Conservation (phyloP, 345 rosid genomes). For the Pugionium cornutum region DNA sequence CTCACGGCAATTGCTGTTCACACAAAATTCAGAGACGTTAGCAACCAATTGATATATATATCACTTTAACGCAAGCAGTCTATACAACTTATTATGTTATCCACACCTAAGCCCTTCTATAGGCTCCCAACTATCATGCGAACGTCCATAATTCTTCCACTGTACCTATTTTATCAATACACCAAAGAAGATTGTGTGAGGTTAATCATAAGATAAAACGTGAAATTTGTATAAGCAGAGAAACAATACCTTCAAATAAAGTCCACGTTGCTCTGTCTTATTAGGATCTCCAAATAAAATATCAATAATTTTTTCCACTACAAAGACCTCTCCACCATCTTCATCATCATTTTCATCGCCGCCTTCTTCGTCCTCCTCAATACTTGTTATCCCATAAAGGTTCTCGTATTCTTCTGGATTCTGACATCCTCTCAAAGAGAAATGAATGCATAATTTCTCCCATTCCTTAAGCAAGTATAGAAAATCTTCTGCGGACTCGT, state of each 20-base stretch:
- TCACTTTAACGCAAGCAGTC: constrained; percentile 2
- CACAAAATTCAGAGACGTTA: background rate
- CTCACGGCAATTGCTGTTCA: constrained; percentile 49
- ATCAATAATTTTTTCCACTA: constrained; percentile 50
- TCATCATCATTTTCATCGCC: constrained; percentile 35
- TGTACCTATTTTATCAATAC: constrained; percentile 29
- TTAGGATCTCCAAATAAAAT: constrained; percentile 61
- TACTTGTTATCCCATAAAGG: constrained; percentile 30
- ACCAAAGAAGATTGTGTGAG: background rate
- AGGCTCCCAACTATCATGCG: constrained; percentile 51
- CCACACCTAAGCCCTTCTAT: constrained; percentile 41
- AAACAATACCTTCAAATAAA: constrained; percentile 56
- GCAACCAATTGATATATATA: background rate
- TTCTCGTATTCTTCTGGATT: constrained; percentile 15
- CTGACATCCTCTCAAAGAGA: constrained; percentile 40
- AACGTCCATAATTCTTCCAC: constrained; percentile 43
- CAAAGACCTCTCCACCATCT: constrained; percentile 50
- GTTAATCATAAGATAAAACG: background rate
- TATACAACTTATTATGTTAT: background rate
- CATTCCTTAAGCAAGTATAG: constrained; percentile 30
- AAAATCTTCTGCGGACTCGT: constrained; percentile 41
- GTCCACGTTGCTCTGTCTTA: constrained; percentile 34
- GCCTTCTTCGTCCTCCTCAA: constrained; percentile 34
- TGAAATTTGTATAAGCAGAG: constrained; percentile 5
- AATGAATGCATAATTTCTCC: constrained; percentile 38